These are phyloP conservation scores for Hebeloma cylindrosporum DNA, from an alignment of 768 basidiomycete species.

Conservation along the genomic window DNA sequence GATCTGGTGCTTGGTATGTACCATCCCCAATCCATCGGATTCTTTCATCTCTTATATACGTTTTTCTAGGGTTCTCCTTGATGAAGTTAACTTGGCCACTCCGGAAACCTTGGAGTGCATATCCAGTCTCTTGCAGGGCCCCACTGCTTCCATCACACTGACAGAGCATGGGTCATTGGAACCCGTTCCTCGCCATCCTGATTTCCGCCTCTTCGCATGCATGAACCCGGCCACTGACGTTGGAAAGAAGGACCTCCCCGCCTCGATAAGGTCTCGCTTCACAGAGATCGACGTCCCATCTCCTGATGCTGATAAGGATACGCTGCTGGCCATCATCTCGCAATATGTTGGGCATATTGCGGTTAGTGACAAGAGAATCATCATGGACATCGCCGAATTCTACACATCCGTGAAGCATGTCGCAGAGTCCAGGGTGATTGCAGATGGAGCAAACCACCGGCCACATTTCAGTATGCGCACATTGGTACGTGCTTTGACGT, in stretches of 20 bases:
- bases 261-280: conserved; percentile 86
- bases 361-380: conserved; percentile 80
- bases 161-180: conserved; percentile 92
- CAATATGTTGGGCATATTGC: conserved; percentile 88
- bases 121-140: conserved; percentile 81
- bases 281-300: conserved; percentile 96
- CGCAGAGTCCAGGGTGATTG: conserved; percentile 72
- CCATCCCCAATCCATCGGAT: neutral
- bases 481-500: conserved; percentile 84
- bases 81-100: conserved; percentile 94
- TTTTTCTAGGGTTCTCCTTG: conserved; percentile 80
- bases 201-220: conserved; percentile 96
- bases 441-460: conserved; percentile 89
- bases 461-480: conserved; percentile 99
- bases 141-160: conserved; percentile 85
- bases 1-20: conserved; percentile 85
- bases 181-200: conserved; percentile 86
- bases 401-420: conserved; percentile 80
- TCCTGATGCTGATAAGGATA: conserved; percentile 90
- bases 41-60: conserved; percentile 4
- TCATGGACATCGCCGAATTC: conserved; percentile 92
- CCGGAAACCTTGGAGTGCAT: conserved; percentile 94
- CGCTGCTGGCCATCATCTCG: conserved; percentile 78
- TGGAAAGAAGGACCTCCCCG: conserved; percentile 95
- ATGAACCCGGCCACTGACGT: conserved; percentile 99